Conservation (phyloP, 2,329 filamentous ascomycete genomes). For the Stagonosporopsis chrysanthemi region DNA sequence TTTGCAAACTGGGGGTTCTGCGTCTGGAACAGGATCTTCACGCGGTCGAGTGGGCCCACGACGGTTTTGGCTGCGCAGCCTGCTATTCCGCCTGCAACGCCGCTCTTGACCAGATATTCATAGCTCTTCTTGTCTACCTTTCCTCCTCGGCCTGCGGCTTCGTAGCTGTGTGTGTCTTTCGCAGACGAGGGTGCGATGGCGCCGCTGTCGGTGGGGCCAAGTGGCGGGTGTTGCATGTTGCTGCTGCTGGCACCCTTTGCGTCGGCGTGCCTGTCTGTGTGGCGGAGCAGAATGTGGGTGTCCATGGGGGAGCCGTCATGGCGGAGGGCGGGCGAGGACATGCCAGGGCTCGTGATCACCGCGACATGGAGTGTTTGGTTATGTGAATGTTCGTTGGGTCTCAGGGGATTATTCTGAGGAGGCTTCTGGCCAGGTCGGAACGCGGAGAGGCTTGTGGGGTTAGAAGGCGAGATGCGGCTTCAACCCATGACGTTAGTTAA, state of each 20-base stretch:
- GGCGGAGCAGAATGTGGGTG: constrained; percentile 41
- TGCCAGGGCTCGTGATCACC: constrained; percentile 39
- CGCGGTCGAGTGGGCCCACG: constrained; percentile 93
- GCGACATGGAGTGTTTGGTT: constrained; percentile 29
- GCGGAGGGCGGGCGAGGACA: constrained; percentile 49
- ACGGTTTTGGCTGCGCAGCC: constrained; percentile 95
- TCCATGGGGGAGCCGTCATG: constrained; percentile 48
- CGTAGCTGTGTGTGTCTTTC: constrained; percentile 4
- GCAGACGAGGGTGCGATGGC: constrained; percentile 55
- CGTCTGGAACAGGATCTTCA: constrained; percentile 98
- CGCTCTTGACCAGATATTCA: constrained; percentile 84
- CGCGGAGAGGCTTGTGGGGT: constrained; percentile 15
- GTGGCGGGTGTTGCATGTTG: constrained; percentile 42
- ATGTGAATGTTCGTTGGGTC: background rate
- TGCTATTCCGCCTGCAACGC: constrained; percentile 85
- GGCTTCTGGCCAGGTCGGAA: background rate
- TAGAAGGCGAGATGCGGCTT: constrained; percentile 23
- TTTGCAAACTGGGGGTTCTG: constrained; percentile 93
- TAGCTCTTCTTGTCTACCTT: constrained; percentile 74
- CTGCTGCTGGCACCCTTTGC: constrained; percentile 23
- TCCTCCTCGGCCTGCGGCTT: constrained; percentile 37
- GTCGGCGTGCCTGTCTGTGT: constrained; percentile 34
- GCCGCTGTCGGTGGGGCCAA: constrained; percentile 62
- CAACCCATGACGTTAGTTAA: constrained; percentile 22
- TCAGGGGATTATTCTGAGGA: background rate